phyloP scores from a whole-genome alignment of 139 green algal species.

The Picochlorum costavermella region DNA sequence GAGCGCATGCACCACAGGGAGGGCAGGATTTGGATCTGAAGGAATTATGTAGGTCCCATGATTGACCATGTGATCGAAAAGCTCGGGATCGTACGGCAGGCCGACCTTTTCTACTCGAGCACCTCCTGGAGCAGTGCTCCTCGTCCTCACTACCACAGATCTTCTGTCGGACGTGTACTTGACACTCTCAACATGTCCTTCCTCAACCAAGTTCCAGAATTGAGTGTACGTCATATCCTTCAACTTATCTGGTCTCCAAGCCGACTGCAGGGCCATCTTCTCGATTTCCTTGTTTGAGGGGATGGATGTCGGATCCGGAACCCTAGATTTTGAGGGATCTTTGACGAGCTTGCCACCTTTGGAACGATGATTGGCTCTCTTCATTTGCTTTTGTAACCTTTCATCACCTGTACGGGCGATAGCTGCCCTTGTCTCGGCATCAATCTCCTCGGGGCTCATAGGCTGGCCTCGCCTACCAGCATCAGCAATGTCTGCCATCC shows the following conservation, averaged over 20 bases:
- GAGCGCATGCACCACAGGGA: slow-evolving; percentile 21
- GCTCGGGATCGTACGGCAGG: slow-evolving; percentile 66
- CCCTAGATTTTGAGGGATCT: slow-evolving; percentile 12
- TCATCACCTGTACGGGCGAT: neutral
- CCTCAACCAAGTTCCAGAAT: slow-evolving; percentile 63
- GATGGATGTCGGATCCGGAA: slow-evolving; percentile 8
- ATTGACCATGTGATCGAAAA: slow-evolving; percentile 65
- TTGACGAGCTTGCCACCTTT: slow-evolving; percentile 20
- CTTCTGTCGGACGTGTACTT: slow-evolving; percentile 38
- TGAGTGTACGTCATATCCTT: slow-evolving; percentile 74
- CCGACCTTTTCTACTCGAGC: slow-evolving; percentile 58
- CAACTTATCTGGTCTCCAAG: slow-evolving; percentile 35
- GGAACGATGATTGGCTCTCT: slow-evolving; percentile 8
- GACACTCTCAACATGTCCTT: slow-evolving; percentile 55
- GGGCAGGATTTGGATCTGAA: slow-evolving; percentile 5
- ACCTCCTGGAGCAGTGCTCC: slow-evolving; percentile 56
- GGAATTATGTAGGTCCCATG: slow-evolving; percentile 49
- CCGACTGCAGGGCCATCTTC: slow-evolving; percentile 19
- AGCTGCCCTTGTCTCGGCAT: slow-evolving; percentile 9
- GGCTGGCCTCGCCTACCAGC: neutral
- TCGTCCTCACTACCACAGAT: slow-evolving; percentile 47
- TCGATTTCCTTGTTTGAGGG: slow-evolving; percentile 21
- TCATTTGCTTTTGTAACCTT: slow-evolving; percentile 1
- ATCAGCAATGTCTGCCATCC: neutral
- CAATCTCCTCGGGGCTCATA: slow-evolving; percentile 12